Base-by-base conservation (phyloP, 2,329 filamentous ascomycete species). In the Lachnellula hyalina region DNA sequence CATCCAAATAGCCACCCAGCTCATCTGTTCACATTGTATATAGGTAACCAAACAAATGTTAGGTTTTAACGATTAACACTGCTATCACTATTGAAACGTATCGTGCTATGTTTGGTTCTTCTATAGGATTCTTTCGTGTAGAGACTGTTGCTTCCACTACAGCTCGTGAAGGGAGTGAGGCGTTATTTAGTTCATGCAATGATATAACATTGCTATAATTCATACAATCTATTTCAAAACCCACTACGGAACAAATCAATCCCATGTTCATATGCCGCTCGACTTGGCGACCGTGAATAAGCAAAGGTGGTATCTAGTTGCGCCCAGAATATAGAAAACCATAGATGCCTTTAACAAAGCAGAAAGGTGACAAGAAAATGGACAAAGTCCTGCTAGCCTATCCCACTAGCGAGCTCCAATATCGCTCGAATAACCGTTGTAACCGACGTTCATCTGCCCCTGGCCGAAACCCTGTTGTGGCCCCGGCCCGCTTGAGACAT, bases 401-500 rank as follows among this genome's bases (percentile, higher is more conserved):
- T 14, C 44, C 41, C 14, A 25, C 64, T 50, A 68, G 36, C 61
- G 62, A 40, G 49, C 58, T 17, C 66, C 64, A 49, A 67, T 63
- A 56, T 70, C 68, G 51, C 66, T 69, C 14, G 63, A 63, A 55
- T 70, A 70, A 19, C 62, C 66, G 51, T 62, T 65, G 51, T 66
- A 69, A 6, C 53, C 51, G 35, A 68, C 63, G 23, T 55, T 56
- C 63, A 69, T 65, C 54, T 67, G 66, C 15, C 56, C 44, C 46
- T 65, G 65, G 5, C 58, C 61, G 45, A 63, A 69, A 8, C 59
- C 63, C 19, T 67, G 66, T 49, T 66, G 67, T 25, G 64, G 65
- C 11, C 65, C 65, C 11, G 68, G 66, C 7, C 67, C 67, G 46
- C 64, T 65, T 1, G 81, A 85, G 40, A 86, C 77, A 62, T 86